Conservation (phyloP, 805 yeast species). For the Candida schatavii region DNA sequence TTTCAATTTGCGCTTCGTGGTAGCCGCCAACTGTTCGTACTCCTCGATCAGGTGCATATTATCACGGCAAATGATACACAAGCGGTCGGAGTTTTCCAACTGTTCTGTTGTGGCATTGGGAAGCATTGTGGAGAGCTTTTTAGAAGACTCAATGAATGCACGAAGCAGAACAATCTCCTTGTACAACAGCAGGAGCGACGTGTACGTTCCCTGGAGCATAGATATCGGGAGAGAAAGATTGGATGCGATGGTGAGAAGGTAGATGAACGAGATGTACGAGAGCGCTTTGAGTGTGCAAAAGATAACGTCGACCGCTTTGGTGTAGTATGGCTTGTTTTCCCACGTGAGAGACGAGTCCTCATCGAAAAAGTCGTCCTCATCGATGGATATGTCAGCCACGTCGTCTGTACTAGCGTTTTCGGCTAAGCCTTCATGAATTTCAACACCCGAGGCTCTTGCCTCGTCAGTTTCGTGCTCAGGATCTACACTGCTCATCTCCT, state of each 20-base stretch:
- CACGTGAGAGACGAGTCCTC: slow-evolving; percentile 60
- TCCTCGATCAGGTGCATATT: slow-evolving; percentile 60
- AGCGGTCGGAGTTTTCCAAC: slow-evolving; percentile 53
- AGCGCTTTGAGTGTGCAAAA: slow-evolving; percentile 40
- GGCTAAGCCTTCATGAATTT: slow-evolving; percentile 2
- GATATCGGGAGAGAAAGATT: slow-evolving; percentile 32
- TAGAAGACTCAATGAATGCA: slow-evolving; percentile 52
- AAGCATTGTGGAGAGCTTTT: slow-evolving; percentile 62
- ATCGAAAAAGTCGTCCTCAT: slow-evolving; percentile 16
- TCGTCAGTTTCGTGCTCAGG: neutral
- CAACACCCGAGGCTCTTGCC: neutral
- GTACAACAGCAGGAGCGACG: slow-evolving; percentile 34
- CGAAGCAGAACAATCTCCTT: slow-evolving; percentile 42
- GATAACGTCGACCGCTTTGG: slow-evolving; percentile 54
- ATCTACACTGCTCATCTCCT: neutral
- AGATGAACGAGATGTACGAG: slow-evolving; percentile 30
- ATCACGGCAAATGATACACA: slow-evolving; percentile 88
- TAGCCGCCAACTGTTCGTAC: slow-evolving; percentile 19
- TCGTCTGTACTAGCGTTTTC: slow-evolving; percentile 1
- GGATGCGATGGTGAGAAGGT: slow-evolving; percentile 32
- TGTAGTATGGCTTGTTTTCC: slow-evolving; percentile 65
- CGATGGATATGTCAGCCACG: slow-evolving; percentile 9
- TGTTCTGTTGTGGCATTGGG: slow-evolving; percentile 62
- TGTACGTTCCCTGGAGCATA: slow-evolving; percentile 43
- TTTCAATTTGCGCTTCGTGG: slow-evolving; percentile 2